phyloP scores from a whole-genome alignment of 441 rosid species.

The Pelargonium cotyledonis region DNA sequence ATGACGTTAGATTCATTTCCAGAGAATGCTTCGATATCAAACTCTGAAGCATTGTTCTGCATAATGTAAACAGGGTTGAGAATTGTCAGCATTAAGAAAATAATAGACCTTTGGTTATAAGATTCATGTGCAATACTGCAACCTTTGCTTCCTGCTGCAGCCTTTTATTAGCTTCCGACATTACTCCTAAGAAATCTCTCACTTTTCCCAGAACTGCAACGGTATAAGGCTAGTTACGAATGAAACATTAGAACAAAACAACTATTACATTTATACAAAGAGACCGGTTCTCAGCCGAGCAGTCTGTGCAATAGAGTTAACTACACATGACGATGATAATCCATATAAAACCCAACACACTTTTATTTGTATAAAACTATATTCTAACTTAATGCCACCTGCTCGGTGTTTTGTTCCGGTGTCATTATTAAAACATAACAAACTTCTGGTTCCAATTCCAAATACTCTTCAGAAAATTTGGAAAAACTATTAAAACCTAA shows the following conservation, averaged over 20 bases:
- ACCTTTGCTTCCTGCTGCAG: conserved; percentile 52
- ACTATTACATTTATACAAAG: background rate
- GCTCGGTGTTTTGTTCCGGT: background rate
- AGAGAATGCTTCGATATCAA: conserved; percentile 54
- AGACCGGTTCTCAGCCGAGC: background rate
- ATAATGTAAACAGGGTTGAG: background rate
- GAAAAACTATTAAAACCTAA: background rate
- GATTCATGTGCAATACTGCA: conserved; percentile 6
- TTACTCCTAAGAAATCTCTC: conserved; percentile 59
- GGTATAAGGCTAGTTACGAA: background rate
- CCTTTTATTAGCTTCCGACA: conserved; percentile 64
- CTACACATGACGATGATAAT: background rate
- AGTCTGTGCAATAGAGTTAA: background rate
- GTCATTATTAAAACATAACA: background rate
- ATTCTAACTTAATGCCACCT: background rate
- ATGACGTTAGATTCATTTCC: conserved; percentile 64
- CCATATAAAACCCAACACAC: background rate
- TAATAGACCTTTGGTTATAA: background rate
- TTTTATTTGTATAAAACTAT: background rate
- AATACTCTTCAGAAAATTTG: background rate
- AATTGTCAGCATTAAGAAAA: background rate
- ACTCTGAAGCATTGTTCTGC: conserved; percentile 45
- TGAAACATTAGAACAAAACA: background rate
- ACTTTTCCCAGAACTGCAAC: conserved; percentile 57
- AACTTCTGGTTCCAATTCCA: background rate